phyloP scores from a whole-genome alignment of 2,329 filamentous ascomycete genomes.

The Paecilomyces sp. region DNA sequence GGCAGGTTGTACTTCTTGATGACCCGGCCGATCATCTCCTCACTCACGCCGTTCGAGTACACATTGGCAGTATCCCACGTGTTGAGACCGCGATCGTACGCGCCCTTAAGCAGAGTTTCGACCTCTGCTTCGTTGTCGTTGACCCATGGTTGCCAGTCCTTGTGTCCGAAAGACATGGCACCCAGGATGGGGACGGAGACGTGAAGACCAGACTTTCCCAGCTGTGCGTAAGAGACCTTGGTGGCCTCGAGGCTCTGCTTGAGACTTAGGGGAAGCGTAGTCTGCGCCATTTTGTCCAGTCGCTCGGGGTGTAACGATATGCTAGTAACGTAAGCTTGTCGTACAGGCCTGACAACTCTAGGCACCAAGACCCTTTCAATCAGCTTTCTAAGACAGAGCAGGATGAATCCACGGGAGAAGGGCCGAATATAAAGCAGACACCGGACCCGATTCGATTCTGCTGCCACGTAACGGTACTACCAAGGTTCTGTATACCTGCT shows the following conservation, averaged over 20 bases:
- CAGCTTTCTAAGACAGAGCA: not conserved
- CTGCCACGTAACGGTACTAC: not conserved
- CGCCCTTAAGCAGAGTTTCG: conserved; percentile 15
- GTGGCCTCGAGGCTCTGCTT: conserved; percentile 4
- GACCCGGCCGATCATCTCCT: conserved; percentile 57
- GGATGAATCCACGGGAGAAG: not conserved
- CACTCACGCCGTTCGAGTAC: conserved; percentile 49
- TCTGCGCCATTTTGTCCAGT: not conserved
- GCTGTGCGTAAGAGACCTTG: conserved; percentile 4
- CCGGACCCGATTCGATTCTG: not conserved
- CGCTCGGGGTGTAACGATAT: not conserved
- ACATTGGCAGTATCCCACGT: conserved; percentile 22
- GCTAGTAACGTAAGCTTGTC: not conserved
- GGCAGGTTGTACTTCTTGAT: conserved; percentile 53
- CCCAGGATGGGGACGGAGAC: conserved; percentile 16
- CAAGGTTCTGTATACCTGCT: not conserved
- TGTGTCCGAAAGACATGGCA: conserved; percentile 12
- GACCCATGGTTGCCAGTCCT: conserved; percentile 15
- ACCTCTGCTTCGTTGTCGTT: conserved; percentile 14
- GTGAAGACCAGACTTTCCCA: conserved; percentile 17
- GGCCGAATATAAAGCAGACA: not conserved
- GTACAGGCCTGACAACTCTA: not conserved
- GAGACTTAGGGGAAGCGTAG: conserved; percentile 2
- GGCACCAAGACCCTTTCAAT: not conserved
- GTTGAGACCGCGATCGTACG: conserved; percentile 17